phyloP scores from a whole-genome alignment of 371 early-diverging fungal species.

The Apophysomyces trapeziformis region DNA sequence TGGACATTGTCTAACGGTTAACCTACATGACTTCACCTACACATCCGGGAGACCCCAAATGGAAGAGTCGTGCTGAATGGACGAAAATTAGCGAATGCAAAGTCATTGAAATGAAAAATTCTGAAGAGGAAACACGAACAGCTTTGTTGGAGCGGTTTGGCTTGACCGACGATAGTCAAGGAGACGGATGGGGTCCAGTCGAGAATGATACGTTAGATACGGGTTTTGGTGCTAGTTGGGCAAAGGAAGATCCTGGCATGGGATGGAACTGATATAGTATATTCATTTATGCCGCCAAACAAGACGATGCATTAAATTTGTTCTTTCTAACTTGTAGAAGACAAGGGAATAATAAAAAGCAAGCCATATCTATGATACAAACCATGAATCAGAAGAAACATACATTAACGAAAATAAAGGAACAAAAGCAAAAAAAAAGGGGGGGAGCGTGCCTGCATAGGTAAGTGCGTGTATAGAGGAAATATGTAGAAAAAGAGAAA shows the following conservation, averaged over 20 bases:
- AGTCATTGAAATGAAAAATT: not conserved
- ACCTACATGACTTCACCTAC: not conserved
- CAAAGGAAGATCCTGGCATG: not conserved
- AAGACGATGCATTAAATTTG: no score
- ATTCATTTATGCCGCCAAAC: no score
- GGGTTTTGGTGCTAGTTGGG: not conserved
- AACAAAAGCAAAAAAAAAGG: not conserved
- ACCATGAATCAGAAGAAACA: conserved; percentile 1
- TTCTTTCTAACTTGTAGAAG: no score
- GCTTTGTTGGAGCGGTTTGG: not conserved
- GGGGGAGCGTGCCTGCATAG: conserved; percentile 3
- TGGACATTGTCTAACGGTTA: not conserved
- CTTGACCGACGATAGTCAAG: not conserved
- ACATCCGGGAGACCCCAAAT: conserved; percentile 18
- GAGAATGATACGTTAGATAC: not conserved
- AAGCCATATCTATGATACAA: conserved; percentile 8
- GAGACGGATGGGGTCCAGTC: not conserved
- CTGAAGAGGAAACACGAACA: not conserved
- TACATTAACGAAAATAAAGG: not conserved
- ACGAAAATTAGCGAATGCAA: not conserved
- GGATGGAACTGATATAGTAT: not conserved
- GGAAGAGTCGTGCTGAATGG: conserved; percentile 18
- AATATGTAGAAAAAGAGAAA: not conserved
- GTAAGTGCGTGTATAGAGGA: not conserved
- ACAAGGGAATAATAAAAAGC: not conserved